These are phyloP conservation scores for Eremothecium coryli DNA, from an alignment of 1,139 yeast genomes.

Conservation along the genomic window DNA sequence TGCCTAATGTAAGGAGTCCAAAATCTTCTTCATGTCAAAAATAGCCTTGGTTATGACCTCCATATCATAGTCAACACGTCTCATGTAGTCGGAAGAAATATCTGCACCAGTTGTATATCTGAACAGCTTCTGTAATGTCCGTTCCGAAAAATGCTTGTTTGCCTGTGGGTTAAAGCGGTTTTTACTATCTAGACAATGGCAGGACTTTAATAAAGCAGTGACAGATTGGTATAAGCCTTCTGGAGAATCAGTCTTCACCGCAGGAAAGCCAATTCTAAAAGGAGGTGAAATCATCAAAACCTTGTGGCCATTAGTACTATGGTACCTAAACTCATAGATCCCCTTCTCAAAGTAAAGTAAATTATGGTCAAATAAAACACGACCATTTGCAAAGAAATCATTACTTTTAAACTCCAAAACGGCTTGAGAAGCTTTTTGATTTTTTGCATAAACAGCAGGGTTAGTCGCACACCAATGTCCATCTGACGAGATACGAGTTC, in stretches of 20 bases:
- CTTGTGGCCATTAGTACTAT: constrained; percentile 59
- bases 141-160: constrained; percentile 20
- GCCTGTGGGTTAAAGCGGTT: constrained; percentile 14
- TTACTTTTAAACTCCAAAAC: constrained; percentile 25
- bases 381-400: constrained; percentile 37
- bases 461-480: constrained; percentile 61
- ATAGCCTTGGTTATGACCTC: constrained; percentile 27
- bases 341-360: constrained; percentile 63
- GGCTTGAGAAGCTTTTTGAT: constrained; percentile 13
- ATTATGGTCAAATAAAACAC: constrained; percentile 42
- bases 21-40: constrained; percentile 28
- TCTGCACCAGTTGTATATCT: constrained; percentile 31
- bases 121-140: constrained; percentile 21
- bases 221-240: constrained; percentile 17
- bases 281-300: constrained; percentile 62
- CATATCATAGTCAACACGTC: constrained; percentile 29
- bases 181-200: constrained; percentile 15
- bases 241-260: constrained; percentile 33
- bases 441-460: constrained; percentile 19
- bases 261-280: constrained; percentile 49
- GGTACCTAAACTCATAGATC: constrained; percentile 68
- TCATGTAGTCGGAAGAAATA: constrained; percentile 29
- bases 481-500: constrained; percentile 53
- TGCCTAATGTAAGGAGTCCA: constrained; percentile 21
- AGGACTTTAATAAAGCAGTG: constrained; percentile 18